Base-by-base conservation (phyloP, 768 basidiomycete genomes). In the Nidularia sp. region DNA sequence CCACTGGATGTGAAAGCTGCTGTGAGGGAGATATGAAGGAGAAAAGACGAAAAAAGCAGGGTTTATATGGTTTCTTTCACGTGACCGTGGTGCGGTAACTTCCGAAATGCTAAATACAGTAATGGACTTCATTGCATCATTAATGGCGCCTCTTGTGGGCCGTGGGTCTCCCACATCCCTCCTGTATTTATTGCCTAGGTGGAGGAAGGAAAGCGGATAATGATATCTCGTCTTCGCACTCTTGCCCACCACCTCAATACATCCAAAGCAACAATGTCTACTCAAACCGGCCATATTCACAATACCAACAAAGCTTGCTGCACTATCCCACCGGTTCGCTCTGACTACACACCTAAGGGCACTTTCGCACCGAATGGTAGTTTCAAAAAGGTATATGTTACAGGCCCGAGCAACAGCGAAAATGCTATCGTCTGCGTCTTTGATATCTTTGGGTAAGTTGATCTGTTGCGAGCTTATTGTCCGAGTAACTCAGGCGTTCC, bases 381-480 rank as follows among this genome's bases (percentile, higher is more conserved):
- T 22, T 81, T 81, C 64, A 66, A 73, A 29, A 77, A 71, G 58
- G 78, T 80, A 8, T 80, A 80, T 61, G 67, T 79, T 12, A 75
- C 77, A 7, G 82, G 83, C 8, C 73, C 77, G 4, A 69, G 70
- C 49, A 65, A 61, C 13, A 74, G 74, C 49, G 68, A 76, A n/a
- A 75, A 73, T 53, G 80, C 81, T 12, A 66, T 85, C 36, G 71
- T 85, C 48, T 78, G 75, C 55, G 75, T 83, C 47, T 86, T 73
- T 58, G 83, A 86, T 61, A 84, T 85, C 57, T 85, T 87, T 59
- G 84, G 84, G 69, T 83, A 63, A 57, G 9, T 39, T 39, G 9
- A 6, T 49, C 33, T 34, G 9, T 15, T 15, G 6, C 9, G 31
- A 9, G 29, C 43, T 22, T 34, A 34, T 32, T 22, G 5, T 34